A percentile compares a stretch with the other conserved stretches of the same genome.
Evolutionary conservation across 192 early-diverging fungal genomes (phyloP).

Genomic region (Coemansia sp.): DNA sequence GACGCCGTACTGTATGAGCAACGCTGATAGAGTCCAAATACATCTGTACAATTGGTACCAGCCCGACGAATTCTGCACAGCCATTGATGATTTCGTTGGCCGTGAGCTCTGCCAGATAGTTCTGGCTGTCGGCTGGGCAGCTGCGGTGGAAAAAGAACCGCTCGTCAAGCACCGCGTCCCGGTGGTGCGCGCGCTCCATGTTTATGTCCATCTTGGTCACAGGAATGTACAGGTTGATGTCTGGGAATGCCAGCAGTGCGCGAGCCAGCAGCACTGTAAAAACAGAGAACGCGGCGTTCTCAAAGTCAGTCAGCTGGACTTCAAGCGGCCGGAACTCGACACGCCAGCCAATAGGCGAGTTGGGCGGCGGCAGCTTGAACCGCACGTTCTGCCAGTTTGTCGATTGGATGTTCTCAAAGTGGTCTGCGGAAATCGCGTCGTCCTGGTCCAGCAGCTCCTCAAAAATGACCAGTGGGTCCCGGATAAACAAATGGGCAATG

Average conservation of each 20-base stretch:
- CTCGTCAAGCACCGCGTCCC: conserved; percentile 76
- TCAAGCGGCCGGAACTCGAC: conserved; percentile 98
- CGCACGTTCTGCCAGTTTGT: conserved; percentile 99
- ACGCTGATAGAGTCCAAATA: conserved; percentile 79
- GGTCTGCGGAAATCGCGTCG: conserved; percentile 80
- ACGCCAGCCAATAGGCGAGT: conserved; percentile 91
- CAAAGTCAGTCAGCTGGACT: conserved; percentile 93
- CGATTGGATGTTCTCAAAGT: conserved; percentile 99
- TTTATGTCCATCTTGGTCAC: conserved; percentile 95
- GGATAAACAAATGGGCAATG: conserved; percentile 94
- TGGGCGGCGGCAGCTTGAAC: conserved; percentile 95
- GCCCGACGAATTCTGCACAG: conserved; percentile 70
- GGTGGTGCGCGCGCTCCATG: conserved; percentile 82
- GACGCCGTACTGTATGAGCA: conserved; percentile 63
- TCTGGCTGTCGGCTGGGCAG: conserved; percentile 13
- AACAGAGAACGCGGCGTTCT: conserved; percentile 92
- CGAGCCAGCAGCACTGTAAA: conserved; percentile 91
- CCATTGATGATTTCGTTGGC: conserved; percentile 94
- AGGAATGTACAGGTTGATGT: conserved; percentile 94
- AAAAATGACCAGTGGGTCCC: conserved; percentile 95
- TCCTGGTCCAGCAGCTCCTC: conserved; percentile 85
- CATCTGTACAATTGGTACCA: conserved; percentile 77
- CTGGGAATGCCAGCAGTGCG: conserved; percentile 75
- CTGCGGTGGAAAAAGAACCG: conserved; percentile 91
- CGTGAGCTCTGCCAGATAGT: conserved; percentile 70